Base-by-base conservation (phyloP, 2,329 filamentous ascomycete species). In the Dendrostoma leiphaemia region DNA sequence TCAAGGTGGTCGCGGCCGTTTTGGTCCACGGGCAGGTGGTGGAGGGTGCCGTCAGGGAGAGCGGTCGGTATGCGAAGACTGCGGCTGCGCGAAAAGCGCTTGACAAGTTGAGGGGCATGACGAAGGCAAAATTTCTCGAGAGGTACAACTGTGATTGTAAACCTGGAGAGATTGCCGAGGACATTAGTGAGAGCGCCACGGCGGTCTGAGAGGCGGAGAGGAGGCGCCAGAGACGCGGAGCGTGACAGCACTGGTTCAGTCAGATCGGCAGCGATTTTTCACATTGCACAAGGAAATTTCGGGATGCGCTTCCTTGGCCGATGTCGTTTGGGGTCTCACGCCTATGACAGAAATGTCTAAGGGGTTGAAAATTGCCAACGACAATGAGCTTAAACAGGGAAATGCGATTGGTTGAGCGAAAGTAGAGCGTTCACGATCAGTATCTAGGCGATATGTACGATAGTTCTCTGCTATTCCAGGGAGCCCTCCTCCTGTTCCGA, bases 1-100 rank as follows among this genome's bases (percentile, higher is more conserved):
- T 38, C 24, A 61, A 75, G 61, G 81, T 92, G 6, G 74, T 90
- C 1, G 88, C 87, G 6, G 90, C 83, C 23, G 78, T 96, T 7
- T 77, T 95, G 65, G 79, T 97, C 13, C 93, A 97, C 65, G 81
- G 84, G 12, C 68, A 78, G 38, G 80, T 91, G 9, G 69, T 90
- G n/a, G 82, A 84, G 2, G 77, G 84, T 59, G 82, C 77, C 1
- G 74, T 77, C 32, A 82, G 82, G 1, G 81, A 77, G 60, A 91
- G 85, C 48, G 81, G 82, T 0, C 78, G 88, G 44, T 89, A 91
- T 69, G 91, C 90, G 0, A 92, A 91, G 70, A 69, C 88, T 4
- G 76, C 76, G 12, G 87, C 82, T 1, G 85, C 87, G 12, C 81
- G 84, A 60, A 72, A 74, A 58, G 85, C 85, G 1, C 60, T 88